These are phyloP conservation scores for Gracilaria vermiculophylla DNA, from an alignment of 23 red algal genomes.

Conservation along the genomic window DNA sequence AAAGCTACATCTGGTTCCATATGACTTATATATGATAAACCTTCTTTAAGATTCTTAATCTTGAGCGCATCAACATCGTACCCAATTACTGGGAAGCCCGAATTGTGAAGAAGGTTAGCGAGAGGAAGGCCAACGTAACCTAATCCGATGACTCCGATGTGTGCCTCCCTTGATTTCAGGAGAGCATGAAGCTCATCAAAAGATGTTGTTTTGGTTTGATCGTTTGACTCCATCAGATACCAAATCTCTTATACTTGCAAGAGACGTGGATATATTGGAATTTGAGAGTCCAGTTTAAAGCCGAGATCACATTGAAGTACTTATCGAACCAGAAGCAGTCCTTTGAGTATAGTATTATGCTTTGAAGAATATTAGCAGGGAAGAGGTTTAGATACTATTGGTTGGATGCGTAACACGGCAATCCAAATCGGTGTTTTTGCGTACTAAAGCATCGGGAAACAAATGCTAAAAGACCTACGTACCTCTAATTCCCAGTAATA, in stretches of 20 bases:
- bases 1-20: constrained; percentile 37
- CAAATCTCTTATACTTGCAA: neutral
- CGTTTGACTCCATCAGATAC: neutral
- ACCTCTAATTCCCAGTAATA: too few relatives aligned
- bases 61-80: constrained; percentile 69
- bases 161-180: neutral
- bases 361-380: too few relatives aligned
- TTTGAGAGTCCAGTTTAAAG: neutral
- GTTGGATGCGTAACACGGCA: too few relatives aligned
- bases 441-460: too few relatives aligned
- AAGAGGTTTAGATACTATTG: too few relatives aligned
- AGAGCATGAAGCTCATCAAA: constrained; percentile 1
- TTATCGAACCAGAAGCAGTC: too few relatives aligned
- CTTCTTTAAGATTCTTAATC: constrained; percentile 28
- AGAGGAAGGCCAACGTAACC: constrained; percentile 88
- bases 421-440: too few relatives aligned
- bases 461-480: too few relatives aligned
- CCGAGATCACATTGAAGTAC: too few relatives aligned
- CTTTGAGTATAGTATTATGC: too few relatives aligned
- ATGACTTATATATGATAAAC: constrained; percentile 70
- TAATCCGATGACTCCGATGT: constrained; percentile 72
- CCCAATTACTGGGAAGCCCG: constrained; percentile 50
- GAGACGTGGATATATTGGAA: neutral
- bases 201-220: neutral
- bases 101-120: constrained; percentile 37